Evolutionary conservation across 2,329 filamentous ascomycete genomes (phyloP), one percentile per base, ranked within the genome.

Genomic region (Paecilomyces fulvus): DNA sequence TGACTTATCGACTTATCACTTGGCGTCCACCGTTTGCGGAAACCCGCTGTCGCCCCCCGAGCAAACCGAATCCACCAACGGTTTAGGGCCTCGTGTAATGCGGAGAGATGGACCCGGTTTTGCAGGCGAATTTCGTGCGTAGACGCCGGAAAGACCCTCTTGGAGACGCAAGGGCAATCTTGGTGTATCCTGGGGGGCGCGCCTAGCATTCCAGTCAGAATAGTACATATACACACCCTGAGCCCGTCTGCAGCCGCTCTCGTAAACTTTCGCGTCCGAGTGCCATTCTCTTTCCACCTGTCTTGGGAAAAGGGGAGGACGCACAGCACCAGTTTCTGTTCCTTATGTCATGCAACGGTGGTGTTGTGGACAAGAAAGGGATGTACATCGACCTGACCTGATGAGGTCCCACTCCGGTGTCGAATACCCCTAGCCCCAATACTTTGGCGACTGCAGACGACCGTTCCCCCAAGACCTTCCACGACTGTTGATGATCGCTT

Each of bases 91-190:
- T 65, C 59, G 61, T 60, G 63, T 59, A 20, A 49, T 59, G 61
- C 57, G 63, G 61, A 60, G 61, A 60, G 60, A 64, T 64, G 63
- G 65, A 66, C 61, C 63, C 68, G 67, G 66, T 70, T 17, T 69
- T 71, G 69, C 67, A 71, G 62, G 70, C 66, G 63, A 71, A 58
- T 48, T 55, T 53, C 49, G 49, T 49, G 49, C 53, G 55, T 59
- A 59, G 51, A 52, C 54, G 52, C 56, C 56, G 55, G 52, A 28
- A 33, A 33, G 49, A 31, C 30, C 49, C 49, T 56, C 37, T 43
- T 17, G 52, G 49, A 51, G 20, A 59, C 56, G 58, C 58, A 59
- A 59, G 58, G 58, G 58, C 56, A 57, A 58, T 58, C 52, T 53
- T 55, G 51, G 53, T 50, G 55, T 57, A 30, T 49, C 51, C 46